Base-by-base conservation (phyloP, 2,329 filamentous ascomycete genomes). In the Cryphonectria carpinicola region DNA sequence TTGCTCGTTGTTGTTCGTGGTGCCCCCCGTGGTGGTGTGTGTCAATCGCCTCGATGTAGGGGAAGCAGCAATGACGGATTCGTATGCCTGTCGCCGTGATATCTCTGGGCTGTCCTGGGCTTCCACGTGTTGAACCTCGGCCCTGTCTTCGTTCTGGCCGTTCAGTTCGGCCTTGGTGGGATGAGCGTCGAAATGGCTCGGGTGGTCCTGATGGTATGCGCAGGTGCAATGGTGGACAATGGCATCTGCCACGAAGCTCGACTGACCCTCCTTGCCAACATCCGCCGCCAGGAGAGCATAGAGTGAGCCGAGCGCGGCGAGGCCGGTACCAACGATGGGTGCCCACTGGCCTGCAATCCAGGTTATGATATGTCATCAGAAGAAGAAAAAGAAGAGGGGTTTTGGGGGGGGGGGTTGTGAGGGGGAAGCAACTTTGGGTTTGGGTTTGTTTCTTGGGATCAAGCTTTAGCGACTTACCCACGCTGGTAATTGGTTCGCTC, bases 401-500 rank as follows among this genome's bases (percentile, higher is more conserved):
- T 32, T 1, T 32, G 3, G 32, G 32, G 32, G 11, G 19, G 28
- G 28, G 28, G 28, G 28, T n/a, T n/a, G n/a, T n/a, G n/a, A 3
- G 32, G 32, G 32, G 11, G 19, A 62, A 3, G 46, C 22, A 25
- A 7, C 58, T 11, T 62, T 58, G 25, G n/a, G 37, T 2, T 10
- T 39, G 10, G 37, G 37, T 39, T 3, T 11, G 11, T 11, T 39
- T 39, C 37, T 39, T 32, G 28, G 6, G 17, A 14, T 37, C 8
- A 32, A 32, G 32, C 4, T 35, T 39, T 39, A 37, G 28, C 22
- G 5, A 79, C 84, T 74, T 79, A 88, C 88, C 89, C 65, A 92
- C 83, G 72, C 86, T 89, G 6, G 82, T 81, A 67, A 92, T 87
- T 0, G 89, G 88, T 72, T 92, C 90, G 0, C 87, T 91, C 72